Evolutionary conservation across 768 basidiomycete species (phyloP).

Genomic region (Kwoniella mangroviensis): DNA sequence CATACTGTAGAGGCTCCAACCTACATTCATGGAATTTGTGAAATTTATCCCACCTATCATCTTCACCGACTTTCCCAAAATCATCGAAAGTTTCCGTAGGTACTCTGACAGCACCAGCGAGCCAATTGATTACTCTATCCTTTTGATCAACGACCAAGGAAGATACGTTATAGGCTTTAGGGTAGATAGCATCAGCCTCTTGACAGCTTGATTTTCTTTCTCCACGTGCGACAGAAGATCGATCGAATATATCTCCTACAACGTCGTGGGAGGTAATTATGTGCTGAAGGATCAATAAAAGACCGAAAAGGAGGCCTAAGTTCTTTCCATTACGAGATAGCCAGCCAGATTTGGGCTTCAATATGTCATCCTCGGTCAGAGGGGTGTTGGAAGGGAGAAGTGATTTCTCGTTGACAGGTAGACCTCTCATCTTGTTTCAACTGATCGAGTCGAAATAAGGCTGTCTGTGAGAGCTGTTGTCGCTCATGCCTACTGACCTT

Average conservation of each 20-base stretch:
- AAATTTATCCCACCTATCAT: constrained; percentile 10
- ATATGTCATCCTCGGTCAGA: not conserved
- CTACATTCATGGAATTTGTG: not conserved
- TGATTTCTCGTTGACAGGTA: constrained; percentile 7
- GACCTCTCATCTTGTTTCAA: constrained; percentile 9
- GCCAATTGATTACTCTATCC: constrained; percentile 33
- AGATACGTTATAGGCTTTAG: constrained; percentile 26
- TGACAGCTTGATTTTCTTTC: constrained; percentile 19
- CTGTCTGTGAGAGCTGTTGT: too few species aligned
- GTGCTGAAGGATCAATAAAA: constrained; percentile 8
- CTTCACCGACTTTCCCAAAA: constrained; percentile 7
- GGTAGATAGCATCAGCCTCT: constrained; percentile 27
- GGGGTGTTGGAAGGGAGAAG: constrained; percentile 12
- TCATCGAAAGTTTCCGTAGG: constrained; percentile 1
- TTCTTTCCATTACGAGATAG: constrained; percentile 1
- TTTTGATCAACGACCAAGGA: constrained; percentile 22
- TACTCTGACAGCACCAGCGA: not conserved
- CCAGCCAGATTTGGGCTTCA: not conserved
- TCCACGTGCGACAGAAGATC: not conserved
- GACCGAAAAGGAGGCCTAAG: constrained; percentile 2
- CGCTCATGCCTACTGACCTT: too few species aligned
- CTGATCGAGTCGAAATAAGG: not conserved
- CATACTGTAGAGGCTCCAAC: not conserved
- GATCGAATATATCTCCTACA: not conserved
- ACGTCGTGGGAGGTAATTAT: not conserved